Evolutionary conservation across 257 asterid genomes (phyloP), one percentile per base, ranked within the genome.

Genomic region (Primulina huaijiensis): DNA sequence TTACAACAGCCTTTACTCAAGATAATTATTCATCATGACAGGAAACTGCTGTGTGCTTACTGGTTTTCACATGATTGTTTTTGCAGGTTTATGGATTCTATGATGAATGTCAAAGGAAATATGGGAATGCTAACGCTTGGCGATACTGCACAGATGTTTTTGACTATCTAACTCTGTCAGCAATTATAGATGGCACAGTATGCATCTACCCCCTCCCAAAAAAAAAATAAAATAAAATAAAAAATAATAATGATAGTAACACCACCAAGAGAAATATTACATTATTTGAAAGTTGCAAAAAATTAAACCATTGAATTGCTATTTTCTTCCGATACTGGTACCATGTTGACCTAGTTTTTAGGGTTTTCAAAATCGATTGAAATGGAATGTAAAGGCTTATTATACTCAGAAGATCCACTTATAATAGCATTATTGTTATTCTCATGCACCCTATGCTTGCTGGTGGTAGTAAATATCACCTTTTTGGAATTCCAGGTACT

Each of bases 71-170:
- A 20, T 70, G 67, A 34, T 56, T 69, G 63, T 73, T 59, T 77
- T 50, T 76, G 40, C 66, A 94, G 99, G 99, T 94, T 58, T 94
- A 94, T 83, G 99, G 99, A 79, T 94, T 94, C 79, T 94, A 94
- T 73, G 99, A 94, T 77, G 99, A 94, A 80, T 94, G 99, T 71
- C 99, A 91, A 74, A 88, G 97, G 74, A 94, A 94, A 82, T 89
- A 91, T 55, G 99, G 99, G 67, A 94, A 89, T 74, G 97, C 99
- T 62, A 94, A 94, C 78, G 97, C 97, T 40, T 94, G 99, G 99
- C 91, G 99, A 55, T 91, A 94, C 76, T 94, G 99, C 89, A 94
- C 99, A 2, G 99, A 94, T 79, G 99, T 94, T 62, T 94, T 94
- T 81, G 99, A 94, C 86, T 94, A 86, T 79, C 84, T 94, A 62